A percentile compares a stretch with the other conserved stretches of the same genome.
Evolutionary conservation across 768 basidiomycete genomes (phyloP).

Genomic region (Phlegmacium glaucopus): DNA sequence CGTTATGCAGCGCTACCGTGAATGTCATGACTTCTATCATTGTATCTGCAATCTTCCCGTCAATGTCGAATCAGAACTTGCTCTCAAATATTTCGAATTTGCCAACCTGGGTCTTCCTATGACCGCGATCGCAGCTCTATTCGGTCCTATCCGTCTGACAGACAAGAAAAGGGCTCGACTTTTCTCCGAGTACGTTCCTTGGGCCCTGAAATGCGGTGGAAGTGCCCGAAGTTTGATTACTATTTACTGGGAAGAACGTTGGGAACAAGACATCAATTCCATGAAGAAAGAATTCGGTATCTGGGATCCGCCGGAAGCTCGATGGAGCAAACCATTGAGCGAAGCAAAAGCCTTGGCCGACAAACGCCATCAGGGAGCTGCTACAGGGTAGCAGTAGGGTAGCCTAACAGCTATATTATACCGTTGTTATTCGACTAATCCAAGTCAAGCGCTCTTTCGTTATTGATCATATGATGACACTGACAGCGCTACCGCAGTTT

Average conservation of each 20-base stretch:
- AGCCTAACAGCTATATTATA: too few relatives aligned
- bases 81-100: constrained; percentile 93
- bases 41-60: constrained; percentile 87
- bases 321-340: constrained; percentile 62
- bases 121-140: constrained; percentile 72
- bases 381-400: background rate
- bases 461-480: too few relatives aligned
- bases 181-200: constrained; percentile 83
- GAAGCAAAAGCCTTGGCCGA: constrained; percentile 57
- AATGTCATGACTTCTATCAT: constrained; percentile 98
- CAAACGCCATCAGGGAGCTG: constrained; percentile 17
- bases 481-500: too few relatives aligned
- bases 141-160: constrained; percentile 75
- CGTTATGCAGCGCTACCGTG: constrained; percentile 96
- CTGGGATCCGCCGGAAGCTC: constrained; percentile 74
- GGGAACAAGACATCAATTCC: constrained; percentile 80
- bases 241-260: constrained; percentile 95
- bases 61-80: constrained; percentile 86
- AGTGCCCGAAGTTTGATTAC: constrained; percentile 75
- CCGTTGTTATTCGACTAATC: too few relatives aligned
- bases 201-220: constrained; percentile 86
- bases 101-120: constrained; percentile 90
- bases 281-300: constrained; percentile 85
- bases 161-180: constrained; percentile 51
- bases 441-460: too few relatives aligned